These are phyloP conservation scores for Chlorokybus atmophyticus DNA, from an alignment of 139 green algal genomes.

Conservation along the genomic window DNA sequence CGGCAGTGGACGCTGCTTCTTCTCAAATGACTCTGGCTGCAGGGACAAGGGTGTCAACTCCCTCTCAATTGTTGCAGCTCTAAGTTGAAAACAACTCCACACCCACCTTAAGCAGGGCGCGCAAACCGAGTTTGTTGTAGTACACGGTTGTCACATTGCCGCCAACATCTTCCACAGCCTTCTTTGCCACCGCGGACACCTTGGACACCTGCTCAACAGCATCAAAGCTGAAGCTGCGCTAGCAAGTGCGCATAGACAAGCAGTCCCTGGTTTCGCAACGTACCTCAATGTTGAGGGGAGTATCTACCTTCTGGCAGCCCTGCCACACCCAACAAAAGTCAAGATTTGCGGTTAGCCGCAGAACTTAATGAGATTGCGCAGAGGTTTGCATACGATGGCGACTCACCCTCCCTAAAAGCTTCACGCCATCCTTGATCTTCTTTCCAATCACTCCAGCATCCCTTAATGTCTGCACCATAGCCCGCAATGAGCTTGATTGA, in stretches of 20 bases:
- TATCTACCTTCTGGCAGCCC: slow-evolving; percentile 12
- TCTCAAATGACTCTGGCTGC: slow-evolving; percentile 52
- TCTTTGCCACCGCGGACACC: slow-evolving; percentile 32
- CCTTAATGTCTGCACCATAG: too few relatives aligned
- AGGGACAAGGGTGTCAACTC: background rate
- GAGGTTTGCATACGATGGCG: too few relatives aligned
- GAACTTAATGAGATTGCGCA: too few relatives aligned
- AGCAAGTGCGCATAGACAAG: background rate
- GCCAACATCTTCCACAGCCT: slow-evolving; percentile 49
- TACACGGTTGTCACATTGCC: slow-evolving; percentile 76
- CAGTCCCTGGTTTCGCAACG: background rate
- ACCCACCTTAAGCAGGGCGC: slow-evolving; percentile 47
- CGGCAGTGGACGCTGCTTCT: slow-evolving; percentile 55
- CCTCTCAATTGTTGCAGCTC: background rate
- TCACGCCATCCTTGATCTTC: slow-evolving; percentile 61
- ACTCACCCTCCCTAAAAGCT: slow-evolving; percentile 68
- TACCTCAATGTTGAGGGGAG: slow-evolving; percentile 20
- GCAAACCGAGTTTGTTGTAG: slow-evolving; percentile 78
- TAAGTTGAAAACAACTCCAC: background rate
- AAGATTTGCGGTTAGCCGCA: too few relatives aligned
- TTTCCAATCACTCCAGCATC: slow-evolving; percentile 47
- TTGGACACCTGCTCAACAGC: slow-evolving; percentile 69
- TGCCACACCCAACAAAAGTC: too few relatives aligned
- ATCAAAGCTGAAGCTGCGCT: too few relatives aligned
- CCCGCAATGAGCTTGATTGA: too few relatives aligned